These are phyloP conservation scores for Trichoderma orchidacearum DNA, from an alignment of 495 filamentous ascomycete genomes.

Conservation along the genomic window DNA sequence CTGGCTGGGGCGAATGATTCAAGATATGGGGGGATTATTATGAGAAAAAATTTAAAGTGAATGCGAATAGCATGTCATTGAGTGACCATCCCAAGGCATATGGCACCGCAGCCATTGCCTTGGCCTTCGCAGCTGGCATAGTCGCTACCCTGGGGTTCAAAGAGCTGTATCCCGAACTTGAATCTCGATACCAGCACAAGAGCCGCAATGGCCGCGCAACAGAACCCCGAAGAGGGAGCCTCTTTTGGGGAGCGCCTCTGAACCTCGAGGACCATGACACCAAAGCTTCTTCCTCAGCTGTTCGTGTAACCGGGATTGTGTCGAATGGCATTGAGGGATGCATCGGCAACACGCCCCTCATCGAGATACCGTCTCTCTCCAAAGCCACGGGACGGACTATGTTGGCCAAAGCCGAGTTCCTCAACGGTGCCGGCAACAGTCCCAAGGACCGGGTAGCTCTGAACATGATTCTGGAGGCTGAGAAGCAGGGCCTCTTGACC, in stretches of 20 bases:
- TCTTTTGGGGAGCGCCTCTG: conserved; percentile 27
- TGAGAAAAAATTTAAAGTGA: background rate
- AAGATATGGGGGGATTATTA: background rate
- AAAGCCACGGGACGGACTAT: conserved; percentile 90
- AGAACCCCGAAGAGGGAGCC: conserved; percentile 13
- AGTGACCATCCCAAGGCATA: conserved; percentile 41
- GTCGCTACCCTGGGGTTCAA: conserved; percentile 60
- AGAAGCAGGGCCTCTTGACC: conserved; percentile 59
- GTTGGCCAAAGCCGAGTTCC: conserved; percentile 88
- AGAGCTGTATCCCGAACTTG: conserved; percentile 57
- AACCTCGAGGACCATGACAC: conserved; percentile 36
- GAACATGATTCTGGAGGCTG: conserved; percentile 75
- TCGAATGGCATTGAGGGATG: conserved; percentile 73
- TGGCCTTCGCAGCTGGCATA: conserved; percentile 63
- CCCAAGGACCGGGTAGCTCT: conserved; percentile 93
- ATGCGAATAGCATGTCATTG: conserved; percentile 27
- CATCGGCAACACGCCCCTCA: conserved; percentile 87
- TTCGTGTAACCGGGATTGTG: background rate
- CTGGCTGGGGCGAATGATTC: background rate
- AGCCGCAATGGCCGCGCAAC: background rate
- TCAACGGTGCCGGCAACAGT: conserved; percentile 90
- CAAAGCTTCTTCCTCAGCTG: background rate
- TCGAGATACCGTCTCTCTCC: conserved; percentile 77
- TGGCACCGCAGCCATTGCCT: conserved; percentile 42
- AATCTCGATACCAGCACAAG: conserved; percentile 38